Percentiles rank a stretch among this genome's conserved stretches.
phyloP scores from a whole-genome alignment of 2,329 filamentous ascomycete genomes.

The Hypoxylon sp. region DNA sequence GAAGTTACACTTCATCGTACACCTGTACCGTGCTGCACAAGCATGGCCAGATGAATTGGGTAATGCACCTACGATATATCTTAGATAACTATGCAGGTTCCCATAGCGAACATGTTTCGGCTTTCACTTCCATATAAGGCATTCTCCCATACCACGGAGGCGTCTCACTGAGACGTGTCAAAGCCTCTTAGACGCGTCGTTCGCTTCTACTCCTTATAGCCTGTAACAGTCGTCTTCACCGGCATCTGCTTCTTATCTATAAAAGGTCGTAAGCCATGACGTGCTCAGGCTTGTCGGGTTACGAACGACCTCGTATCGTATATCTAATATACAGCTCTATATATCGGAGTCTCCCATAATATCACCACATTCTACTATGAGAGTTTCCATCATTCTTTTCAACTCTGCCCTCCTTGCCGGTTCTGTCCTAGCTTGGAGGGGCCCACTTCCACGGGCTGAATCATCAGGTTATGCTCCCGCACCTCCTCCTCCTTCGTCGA shows the following conservation, averaged over 20 bases:
- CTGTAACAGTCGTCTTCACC: neutral
- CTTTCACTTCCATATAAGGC: slow-evolving; percentile 42
- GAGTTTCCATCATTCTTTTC: slow-evolving; percentile 34
- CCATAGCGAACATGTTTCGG: slow-evolving; percentile 27
- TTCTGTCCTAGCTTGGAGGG: slow-evolving; percentile 35
- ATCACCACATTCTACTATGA: slow-evolving; percentile 37
- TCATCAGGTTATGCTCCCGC: slow-evolving; percentile 14
- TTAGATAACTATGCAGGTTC: slow-evolving; percentile 2
- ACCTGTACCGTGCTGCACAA: slow-evolving; percentile 6
- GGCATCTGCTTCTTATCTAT: slow-evolving; percentile 22
- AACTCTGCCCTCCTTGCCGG: slow-evolving; percentile 37
- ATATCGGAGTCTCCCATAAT: neutral
- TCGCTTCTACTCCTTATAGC: neutral
- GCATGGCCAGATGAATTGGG: neutral
- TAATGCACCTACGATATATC: slow-evolving; percentile 14
- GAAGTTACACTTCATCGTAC: slow-evolving; percentile 15
- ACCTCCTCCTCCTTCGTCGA: slow-evolving; percentile 5
- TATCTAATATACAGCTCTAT: neutral
- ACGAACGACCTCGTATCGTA: neutral
- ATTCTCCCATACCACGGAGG: slow-evolving; percentile 31
- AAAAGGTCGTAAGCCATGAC: slow-evolving; percentile 24
- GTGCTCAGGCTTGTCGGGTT: slow-evolving; percentile 3
- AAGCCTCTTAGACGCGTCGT: slow-evolving; percentile 9
- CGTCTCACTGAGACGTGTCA: slow-evolving; percentile 41
- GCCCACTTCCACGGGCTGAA: slow-evolving; percentile 28